Evolutionary conservation across 768 basidiomycete genomes (phyloP), one percentile per base, ranked within the genome.

Genomic region (Melanogaster broomeanus): DNA sequence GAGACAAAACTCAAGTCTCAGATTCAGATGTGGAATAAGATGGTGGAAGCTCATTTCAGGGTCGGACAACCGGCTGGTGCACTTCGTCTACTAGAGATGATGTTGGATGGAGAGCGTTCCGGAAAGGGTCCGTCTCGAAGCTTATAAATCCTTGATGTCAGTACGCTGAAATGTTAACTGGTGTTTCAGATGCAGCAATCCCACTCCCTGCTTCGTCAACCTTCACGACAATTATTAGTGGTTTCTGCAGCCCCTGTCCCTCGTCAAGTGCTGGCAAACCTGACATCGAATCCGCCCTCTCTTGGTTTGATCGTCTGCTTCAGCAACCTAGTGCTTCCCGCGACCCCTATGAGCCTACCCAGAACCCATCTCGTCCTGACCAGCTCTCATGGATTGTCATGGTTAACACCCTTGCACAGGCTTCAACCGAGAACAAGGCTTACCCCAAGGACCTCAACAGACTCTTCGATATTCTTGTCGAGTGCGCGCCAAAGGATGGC

Each of bases 21-120:
- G 45, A 69, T 86, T 40, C 63, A 73, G 34, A 72, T 85, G 2
- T 93, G 83, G 82, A 88, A 90, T 57, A 74, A 79, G 59, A 90
- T 92, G 85, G 82, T 94, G 31, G 76, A 83, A 42, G 78, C 84
- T 0, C 86, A 89, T 66, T 86, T 94, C 74, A 76, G 73, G 34
- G 78, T 74, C 34, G 83, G 83, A 1, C 69, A 82, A 45, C 77
- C 87, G 0, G 82, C 81, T 19, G 79, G 78, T 40, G 92, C 84
- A 9, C 61, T 93, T 10, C 80, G 67, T 21, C 66, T 93, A 3
- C 70, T 94, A 37, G 83, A 88, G 49, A 69, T 77, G 55, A 92
- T 93, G 88, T 71, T 93, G 66, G 75, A 80, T 49, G 71, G 78
- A 1, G 63, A 57, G 6, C 52, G 47, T 28, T 35, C 49, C 68